phyloP scores from a whole-genome alignment of 257 asterid genomes.

The Penstemon davidsonii region DNA sequence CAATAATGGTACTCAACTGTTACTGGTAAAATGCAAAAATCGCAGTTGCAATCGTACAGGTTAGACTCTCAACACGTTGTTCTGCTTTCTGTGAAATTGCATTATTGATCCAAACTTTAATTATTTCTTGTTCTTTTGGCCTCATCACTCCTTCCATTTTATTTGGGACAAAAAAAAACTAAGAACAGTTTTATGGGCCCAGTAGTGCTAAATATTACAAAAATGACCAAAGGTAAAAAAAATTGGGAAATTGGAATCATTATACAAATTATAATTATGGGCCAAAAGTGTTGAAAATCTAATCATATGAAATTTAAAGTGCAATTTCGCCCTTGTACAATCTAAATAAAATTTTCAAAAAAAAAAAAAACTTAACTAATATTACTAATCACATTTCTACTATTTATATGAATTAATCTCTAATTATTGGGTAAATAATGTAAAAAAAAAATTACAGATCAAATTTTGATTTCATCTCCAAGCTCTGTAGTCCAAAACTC shows the following conservation, averaged over 20 bases:
- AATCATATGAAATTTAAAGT: too few relatives aligned
- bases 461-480: conserved; percentile 57
- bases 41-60: not conserved
- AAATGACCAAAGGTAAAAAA: too few relatives aligned
- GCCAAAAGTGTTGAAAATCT: too few relatives aligned
- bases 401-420: conserved; percentile 28
- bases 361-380: not conserved
- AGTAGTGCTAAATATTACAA: too few relatives aligned
- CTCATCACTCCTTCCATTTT: too few relatives aligned
- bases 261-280: too few relatives aligned
- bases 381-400: conserved; percentile 16
- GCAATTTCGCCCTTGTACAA: not conserved
- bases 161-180: too few relatives aligned
- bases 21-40: conserved; percentile 38
- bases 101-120: too few relatives aligned
- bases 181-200: too few relatives aligned
- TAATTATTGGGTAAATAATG: not conserved
- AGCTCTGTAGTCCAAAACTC: conserved; percentile 71
- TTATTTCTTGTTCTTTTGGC: too few relatives aligned
- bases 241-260: too few relatives aligned
- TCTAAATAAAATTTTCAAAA: not conserved
- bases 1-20: conserved; percentile 16
- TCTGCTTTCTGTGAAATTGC: too few relatives aligned
- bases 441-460: not conserved
- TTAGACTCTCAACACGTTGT: not conserved